Percentiles rank a stretch among this genome's conserved stretches.
Conservation (phyloP, 208 protist genomes). For the Leishmania lainsoni region DNA sequence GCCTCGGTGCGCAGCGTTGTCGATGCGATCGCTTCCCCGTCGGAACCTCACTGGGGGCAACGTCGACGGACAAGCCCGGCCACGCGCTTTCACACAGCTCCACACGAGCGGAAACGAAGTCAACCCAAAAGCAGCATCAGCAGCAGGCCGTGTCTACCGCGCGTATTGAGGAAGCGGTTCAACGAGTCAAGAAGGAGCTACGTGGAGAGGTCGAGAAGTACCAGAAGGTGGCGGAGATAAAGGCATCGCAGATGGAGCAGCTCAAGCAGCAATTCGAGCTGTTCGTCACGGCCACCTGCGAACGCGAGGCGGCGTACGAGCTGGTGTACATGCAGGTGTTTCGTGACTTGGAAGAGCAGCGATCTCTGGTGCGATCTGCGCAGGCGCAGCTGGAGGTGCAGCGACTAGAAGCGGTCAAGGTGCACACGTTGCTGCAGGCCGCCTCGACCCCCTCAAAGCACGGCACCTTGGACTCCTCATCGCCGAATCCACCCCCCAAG, state of each 20-base stretch:
- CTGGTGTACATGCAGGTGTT: constrained; percentile 48
- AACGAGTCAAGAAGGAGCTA: constrained; percentile 33
- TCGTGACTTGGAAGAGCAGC: constrained; percentile 54
- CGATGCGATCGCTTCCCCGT: not conserved
- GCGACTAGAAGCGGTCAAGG: constrained; percentile 19
- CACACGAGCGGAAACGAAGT: not conserved
- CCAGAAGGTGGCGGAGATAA: constrained; percentile 25
- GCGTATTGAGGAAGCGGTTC: constrained; percentile 23
- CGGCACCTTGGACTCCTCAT: not conserved
- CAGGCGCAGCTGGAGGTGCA: constrained; percentile 44
- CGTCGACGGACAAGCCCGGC: not conserved
- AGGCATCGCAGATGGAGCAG: constrained; percentile 26
- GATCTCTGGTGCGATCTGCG: constrained; percentile 31
- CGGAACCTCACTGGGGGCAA: not conserved
- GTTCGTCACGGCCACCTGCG: constrained; percentile 62
- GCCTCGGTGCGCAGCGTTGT: not conserved
- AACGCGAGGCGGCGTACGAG: constrained; percentile 76
- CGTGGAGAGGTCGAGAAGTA: constrained; percentile 21
- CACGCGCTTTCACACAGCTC: not conserved
- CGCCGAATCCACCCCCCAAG: not conserved
- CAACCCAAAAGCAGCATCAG: not conserved
- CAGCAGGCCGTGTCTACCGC: constrained; percentile 14
- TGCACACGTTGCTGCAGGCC: constrained; percentile 15
- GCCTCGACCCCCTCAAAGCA: not conserved
- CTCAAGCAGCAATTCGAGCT: constrained; percentile 64